Evolutionary conservation across 2,329 filamentous ascomycete genomes (phyloP), one percentile per base, ranked within the genome.

Genomic region (Xylaria sp.): DNA sequence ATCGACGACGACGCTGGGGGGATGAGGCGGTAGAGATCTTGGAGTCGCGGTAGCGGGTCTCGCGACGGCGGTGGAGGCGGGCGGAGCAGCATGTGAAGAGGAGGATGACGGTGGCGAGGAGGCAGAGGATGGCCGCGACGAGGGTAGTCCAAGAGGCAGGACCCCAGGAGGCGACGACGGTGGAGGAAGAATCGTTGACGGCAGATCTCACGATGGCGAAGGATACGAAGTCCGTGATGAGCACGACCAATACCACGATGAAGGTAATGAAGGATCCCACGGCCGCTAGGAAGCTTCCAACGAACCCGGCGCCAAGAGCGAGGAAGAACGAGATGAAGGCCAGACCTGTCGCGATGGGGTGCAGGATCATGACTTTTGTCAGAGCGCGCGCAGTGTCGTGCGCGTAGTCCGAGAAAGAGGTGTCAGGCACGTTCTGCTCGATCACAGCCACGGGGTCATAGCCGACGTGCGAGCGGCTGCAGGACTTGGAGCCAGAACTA

Each of bases 21-120:
- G 60, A 15, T 2, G 52, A 36, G 2, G 60, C 12, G 5, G 65
- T 1, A 0, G 63, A 3, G 46, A 65, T 1, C 60, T 70, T 70
- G 10, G 48, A 45, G n/a, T 69, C 68, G 30, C 60, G 67, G 62
- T 66, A 66, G 20, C 64, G 64, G 28, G 63, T 65, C 72, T 78
- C 78, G 69, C 80, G 79, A 46, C 78, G 76, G 67, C 79, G 78
- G 72, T 80, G 80, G 72, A 81, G 53, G n/a, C 86, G 80, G 9
- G 82, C 81, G 63, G 83, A 83, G 79, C 85, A 90, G 83, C 88
- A 91, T 7, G 87, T 87, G 72, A 90, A 81, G 72, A 91, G 85
- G 65, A 91, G 83, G 58, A 90, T 72, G 61, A 88, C 69, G 23
- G 85, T 84, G 9, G 83, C 89, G 30, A 90, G 66, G 60, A 90